Evolutionary conservation across 495 filamentous ascomycete genomes (phyloP).

Genomic region (Beverwykella pulmonaria): DNA sequence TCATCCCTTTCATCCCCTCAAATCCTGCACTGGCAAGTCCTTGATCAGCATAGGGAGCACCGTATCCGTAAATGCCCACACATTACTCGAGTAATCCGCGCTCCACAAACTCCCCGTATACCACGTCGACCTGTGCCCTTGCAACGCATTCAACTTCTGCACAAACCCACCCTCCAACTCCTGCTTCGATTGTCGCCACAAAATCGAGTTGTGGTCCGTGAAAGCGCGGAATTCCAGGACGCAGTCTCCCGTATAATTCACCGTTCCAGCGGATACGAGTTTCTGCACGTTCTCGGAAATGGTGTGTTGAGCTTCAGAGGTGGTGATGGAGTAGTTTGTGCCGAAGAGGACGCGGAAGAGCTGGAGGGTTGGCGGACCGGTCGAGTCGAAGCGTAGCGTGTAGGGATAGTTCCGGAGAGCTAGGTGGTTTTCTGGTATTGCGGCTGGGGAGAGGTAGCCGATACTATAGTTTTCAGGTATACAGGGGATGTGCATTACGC

Average conservation of each 20-base stretch:
- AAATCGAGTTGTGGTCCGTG: constrained; percentile 11
- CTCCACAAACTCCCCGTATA: constrained; percentile 12
- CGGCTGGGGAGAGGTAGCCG: neutral
- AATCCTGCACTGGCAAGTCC: too few relatives aligned
- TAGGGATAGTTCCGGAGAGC: constrained; percentile 6
- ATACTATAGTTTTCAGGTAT: constrained; percentile 14
- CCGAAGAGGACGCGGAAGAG: constrained; percentile 14
- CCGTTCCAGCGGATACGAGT: neutral
- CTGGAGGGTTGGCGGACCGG: neutral
- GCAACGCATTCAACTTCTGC: constrained; percentile 24
- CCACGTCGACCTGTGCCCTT: constrained; percentile 18
- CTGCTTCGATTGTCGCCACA: neutral
- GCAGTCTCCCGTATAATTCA: constrained; percentile 6
- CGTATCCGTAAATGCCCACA: constrained; percentile 23
- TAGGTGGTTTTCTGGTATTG: constrained; percentile 11
- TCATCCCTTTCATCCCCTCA: too few relatives aligned
- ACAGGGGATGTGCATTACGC: constrained; percentile 11
- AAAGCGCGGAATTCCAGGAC: neutral
- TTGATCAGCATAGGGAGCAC: too few relatives aligned
- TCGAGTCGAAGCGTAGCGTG: constrained; percentile 13
- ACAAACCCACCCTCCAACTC: constrained; percentile 7
- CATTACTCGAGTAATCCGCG: constrained; percentile 12
- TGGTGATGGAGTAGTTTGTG: constrained; percentile 5
- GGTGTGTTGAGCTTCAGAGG: constrained; percentile 1
- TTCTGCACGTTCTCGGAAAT: constrained; percentile 6